Evolutionary conservation across 164 flowering plant species (phyloP).

Genomic region (Stephania cephalantha): DNA sequence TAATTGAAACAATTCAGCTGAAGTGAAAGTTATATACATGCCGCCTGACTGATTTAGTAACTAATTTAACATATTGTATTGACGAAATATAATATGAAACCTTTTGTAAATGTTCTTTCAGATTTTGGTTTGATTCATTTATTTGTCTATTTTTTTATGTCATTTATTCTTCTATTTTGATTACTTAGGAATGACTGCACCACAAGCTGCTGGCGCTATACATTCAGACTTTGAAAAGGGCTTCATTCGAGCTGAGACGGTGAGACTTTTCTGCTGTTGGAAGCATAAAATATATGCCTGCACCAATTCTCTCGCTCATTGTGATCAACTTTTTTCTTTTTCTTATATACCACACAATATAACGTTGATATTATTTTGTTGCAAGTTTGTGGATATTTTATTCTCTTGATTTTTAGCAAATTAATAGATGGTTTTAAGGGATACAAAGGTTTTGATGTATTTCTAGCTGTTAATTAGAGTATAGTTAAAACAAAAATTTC

Average conservation of each 20-base stretch:
- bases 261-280: constrained; percentile 24
- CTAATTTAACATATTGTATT: too few relatives aligned
- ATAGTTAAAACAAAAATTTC: too few relatives aligned
- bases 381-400: too few relatives aligned
- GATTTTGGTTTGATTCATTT: neutral
- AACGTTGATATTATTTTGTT: too few relatives aligned
- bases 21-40: too few relatives aligned
- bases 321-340: too few relatives aligned
- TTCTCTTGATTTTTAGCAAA: too few relatives aligned
- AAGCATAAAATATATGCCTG: neutral
- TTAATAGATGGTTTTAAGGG: too few relatives aligned
- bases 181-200: constrained; percentile 89
- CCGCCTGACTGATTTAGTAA: neutral
- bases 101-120: neutral
- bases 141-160: neutral
- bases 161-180: neutral
- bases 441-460: too few relatives aligned
- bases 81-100: too few relatives aligned
- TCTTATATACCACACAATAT: too few relatives aligned
- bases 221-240: constrained; percentile 99
- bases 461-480: too few relatives aligned
- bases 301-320: neutral
- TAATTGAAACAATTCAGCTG: neutral
- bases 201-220: constrained; percentile 98
- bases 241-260: constrained; percentile 97